Evolutionary conservation across 2,329 filamentous ascomycete genomes (phyloP), one percentile per base, ranked within the genome.

Genomic region (Pseudonectria buxi): DNA sequence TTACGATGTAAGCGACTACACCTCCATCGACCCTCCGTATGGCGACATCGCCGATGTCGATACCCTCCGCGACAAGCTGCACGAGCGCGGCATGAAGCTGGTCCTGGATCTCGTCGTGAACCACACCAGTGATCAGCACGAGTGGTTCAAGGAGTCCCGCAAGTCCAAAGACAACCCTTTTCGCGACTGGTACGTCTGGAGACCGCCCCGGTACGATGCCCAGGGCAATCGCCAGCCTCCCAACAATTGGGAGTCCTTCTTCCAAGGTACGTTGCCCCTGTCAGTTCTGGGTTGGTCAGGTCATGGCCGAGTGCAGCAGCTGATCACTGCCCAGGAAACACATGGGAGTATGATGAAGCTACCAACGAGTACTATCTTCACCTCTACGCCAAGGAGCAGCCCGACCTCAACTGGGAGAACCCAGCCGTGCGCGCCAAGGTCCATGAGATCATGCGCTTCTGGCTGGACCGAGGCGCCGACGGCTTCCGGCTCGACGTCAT

Each of bases 361-460:
- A 71, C 68, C 1, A 57, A 59, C 10, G 67, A 73, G 43, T 73
- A 72, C 51, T 75, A 85, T 51, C 74, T 87, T 2, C 75, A 78
- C 43, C 70, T 88, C 22, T 89, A 85, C 57, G 74, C 75, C 28
- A 71, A 70, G 4, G 75, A 82, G 45, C 83, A 87, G 53, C 83
- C 84, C 0, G 84, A 88, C 45, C 71, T 89, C 27, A 88, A 88
- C 61, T 88, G 83, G 83, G 80, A 86, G 53, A 81, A 82, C 48
- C 68, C 69, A 0, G 70, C 71, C 1, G 77, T 84, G 3, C 72
- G 81, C 24, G 61, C 72, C 36, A 80, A 78, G 3, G 78, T 85
- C 3, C 80, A 86, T 54, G 67, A 79, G 27, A 71, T 79, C 14
- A 81, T 86, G 68, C 70, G 72, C 14, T 88, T 87, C 60, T 88